Evolutionary conservation across 345 rosid species (phyloP).

Genomic region (Brassica rapa): DNA sequence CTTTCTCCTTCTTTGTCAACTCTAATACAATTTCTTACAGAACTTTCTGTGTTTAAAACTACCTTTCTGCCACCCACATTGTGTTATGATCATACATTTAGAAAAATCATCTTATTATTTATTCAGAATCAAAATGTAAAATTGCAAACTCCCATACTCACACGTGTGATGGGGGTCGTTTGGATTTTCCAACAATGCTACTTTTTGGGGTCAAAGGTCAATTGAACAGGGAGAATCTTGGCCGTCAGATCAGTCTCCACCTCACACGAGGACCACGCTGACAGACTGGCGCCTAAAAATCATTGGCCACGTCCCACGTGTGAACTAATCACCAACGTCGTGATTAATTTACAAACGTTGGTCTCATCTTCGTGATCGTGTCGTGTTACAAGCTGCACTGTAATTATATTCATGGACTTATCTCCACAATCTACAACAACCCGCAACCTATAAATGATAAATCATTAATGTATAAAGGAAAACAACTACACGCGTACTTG

Average conservation of each 20-base stretch:
- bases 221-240: constrained; percentile 22
- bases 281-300: constrained; percentile 5
- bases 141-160: neutral
- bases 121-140: neutral
- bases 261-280: constrained; percentile 22
- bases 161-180: constrained; percentile 30
- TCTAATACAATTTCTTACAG: too few relatives aligned
- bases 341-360: too few relatives aligned
- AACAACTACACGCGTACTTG: neutral
- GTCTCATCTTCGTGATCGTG: too few relatives aligned
- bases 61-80: neutral
- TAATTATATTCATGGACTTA: neutral
- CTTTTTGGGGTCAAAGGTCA: constrained; percentile 26
- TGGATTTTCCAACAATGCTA: constrained; percentile 22
- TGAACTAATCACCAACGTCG: too few relatives aligned
- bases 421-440: constrained; percentile 20
- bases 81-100: neutral
- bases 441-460: neutral
- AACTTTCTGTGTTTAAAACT: too few relatives aligned
- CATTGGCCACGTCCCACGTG: too few relatives aligned
- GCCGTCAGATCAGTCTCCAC: constrained; percentile 34
- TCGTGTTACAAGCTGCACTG: too few relatives aligned
- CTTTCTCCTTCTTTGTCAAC: neutral
- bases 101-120: neutral
- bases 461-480: neutral